phyloP scores from a whole-genome alignment of 345 rosid species.

The rapeseed (Brassica napus) region Da-Ae NC_063436.1:24944501-24945000 shows the following conservation, averaged over 20 bases:
- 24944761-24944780: too few species aligned
- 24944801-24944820: too few species aligned
- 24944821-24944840: too few species aligned
- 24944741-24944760: too few species aligned
- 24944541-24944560: conserved; percentile 53
- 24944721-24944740: too few species aligned
- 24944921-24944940: conserved; percentile 89
- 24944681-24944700: too few species aligned
- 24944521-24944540: conserved; percentile 85
- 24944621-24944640: too few species aligned
- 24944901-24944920: conserved; percentile 1
- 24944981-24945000: conserved; percentile 88
- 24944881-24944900: neutral
- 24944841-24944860: too few species aligned
- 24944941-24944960: conserved; percentile 96
- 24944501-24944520: conserved; percentile 92
- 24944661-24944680: neutral
- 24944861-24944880: neutral
- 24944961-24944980: conserved; percentile 85
- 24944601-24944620: too few species aligned
- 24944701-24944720: too few species aligned
- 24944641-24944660: too few species aligned
- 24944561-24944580: neutral
- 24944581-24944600: neutral
- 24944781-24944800: too few species aligned